Percentiles rank a stretch among this genome's conserved stretches.
Conservation (phyloP, 2,329 filamentous ascomycete species). For the Penicillium occitanis region DNA sequence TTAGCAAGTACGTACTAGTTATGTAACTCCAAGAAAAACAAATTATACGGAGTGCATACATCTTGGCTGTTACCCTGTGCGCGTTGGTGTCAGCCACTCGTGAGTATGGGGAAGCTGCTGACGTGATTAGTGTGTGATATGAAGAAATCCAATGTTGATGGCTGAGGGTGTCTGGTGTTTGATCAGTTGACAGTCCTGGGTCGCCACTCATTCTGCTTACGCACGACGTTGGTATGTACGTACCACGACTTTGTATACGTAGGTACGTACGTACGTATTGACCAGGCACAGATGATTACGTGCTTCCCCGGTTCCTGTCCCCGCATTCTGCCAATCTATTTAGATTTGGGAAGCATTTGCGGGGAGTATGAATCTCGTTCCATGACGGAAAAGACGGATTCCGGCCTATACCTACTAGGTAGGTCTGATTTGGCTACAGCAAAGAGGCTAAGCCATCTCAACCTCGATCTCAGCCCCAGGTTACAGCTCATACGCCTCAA, state of each 20-base stretch:
- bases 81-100: not conserved
- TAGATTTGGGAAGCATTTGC: not conserved
- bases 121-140: not conserved
- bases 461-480: not conserved
- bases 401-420: not conserved
- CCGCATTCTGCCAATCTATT: not conserved
- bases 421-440: not conserved
- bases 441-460: not conserved
- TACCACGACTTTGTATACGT: not conserved
- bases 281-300: not conserved
- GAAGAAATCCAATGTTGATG: not conserved
- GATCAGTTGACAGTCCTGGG: not conserved
- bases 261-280: not conserved
- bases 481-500: not conserved
- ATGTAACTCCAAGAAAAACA: not conserved
- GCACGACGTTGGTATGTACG: not conserved
- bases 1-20: not conserved
- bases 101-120: not conserved
- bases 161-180: not conserved
- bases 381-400: not conserved
- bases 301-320: not conserved
- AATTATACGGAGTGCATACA: not conserved
- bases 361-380: too few relatives aligned
- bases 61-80: not conserved
- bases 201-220: not conserved